A percentile compares a stretch with the other conserved stretches of the same genome.
phyloP scores from a whole-genome alignment of 225 moss, liverwort and hornwort species.

The Ulota crispa region DNA sequence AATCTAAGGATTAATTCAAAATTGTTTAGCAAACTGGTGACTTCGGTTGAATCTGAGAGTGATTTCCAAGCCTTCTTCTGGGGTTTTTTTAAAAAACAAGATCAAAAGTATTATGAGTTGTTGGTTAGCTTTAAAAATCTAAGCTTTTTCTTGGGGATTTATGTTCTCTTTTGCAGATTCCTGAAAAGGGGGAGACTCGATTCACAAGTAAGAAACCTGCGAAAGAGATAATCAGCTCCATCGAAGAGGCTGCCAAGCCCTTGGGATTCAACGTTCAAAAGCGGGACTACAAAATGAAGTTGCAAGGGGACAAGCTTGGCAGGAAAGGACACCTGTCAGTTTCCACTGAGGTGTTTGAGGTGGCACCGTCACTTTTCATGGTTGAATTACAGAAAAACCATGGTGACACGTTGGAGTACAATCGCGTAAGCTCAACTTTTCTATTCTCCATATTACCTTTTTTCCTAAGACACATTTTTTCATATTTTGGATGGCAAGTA shows the following conservation, averaged over 20 bases:
- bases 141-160: conserved; percentile 2
- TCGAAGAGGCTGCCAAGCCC: conserved; percentile 75
- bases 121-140: not conserved
- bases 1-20: too few relatives aligned
- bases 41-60: too few relatives aligned
- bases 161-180: conserved; percentile 26
- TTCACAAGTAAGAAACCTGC: conserved; percentile 75
- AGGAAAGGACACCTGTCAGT: conserved; percentile 75
- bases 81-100: not conserved
- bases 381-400: conserved; percentile 39
- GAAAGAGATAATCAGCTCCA: conserved; percentile 64
- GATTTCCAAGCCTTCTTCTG: not conserved
- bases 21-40: too few relatives aligned
- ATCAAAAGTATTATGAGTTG: not conserved
- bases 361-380: conserved; percentile 80
- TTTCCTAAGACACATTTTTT: not conserved
- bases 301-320: conserved; percentile 70
- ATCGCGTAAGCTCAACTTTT: conserved; percentile 44
- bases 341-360: conserved; percentile 78
- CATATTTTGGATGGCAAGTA: not conserved
- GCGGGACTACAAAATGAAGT: conserved; percentile 72
- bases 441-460: not conserved
- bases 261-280: conserved; percentile 78
- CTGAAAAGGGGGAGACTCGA: conserved; percentile 70
- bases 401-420: conserved; percentile 30